Percentiles rank a stretch among this genome's conserved stretches.
Conservation (phyloP, 2,329 filamentous ascomycete genomes). For the Arthrobotrys sphaeroides region DNA sequence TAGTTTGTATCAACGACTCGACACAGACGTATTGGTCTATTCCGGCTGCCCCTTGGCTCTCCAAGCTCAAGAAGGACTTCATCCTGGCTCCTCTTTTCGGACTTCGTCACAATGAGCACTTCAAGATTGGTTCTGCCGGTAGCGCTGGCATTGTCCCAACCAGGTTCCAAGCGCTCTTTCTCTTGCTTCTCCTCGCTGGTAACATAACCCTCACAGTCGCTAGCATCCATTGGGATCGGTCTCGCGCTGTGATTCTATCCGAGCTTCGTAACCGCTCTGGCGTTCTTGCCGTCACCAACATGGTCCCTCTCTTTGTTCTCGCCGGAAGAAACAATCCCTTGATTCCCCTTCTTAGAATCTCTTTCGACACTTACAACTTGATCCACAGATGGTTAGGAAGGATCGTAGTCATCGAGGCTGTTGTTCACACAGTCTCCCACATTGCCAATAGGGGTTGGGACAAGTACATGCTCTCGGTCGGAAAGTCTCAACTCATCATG, state of each 20-base stretch:
- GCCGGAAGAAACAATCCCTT: slow-evolving; percentile 81
- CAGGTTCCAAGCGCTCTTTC: slow-evolving; percentile 77
- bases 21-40: slow-evolving; percentile 41
- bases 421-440: slow-evolving; percentile 73
- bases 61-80: slow-evolving; percentile 71
- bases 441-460: slow-evolving; percentile 62
- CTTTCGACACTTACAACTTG: slow-evolving; percentile 84
- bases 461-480: neutral
- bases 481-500: slow-evolving; percentile 29
- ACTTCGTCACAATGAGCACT: slow-evolving; percentile 79
- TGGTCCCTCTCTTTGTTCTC: slow-evolving; percentile 79
- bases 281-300: slow-evolving; percentile 76
- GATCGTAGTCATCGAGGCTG: slow-evolving; percentile 75
- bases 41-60: slow-evolving; percentile 31
- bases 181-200: slow-evolving; percentile 73
- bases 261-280: slow-evolving; percentile 75
- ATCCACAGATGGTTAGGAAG: slow-evolving; percentile 83
- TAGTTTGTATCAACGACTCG: slow-evolving; percentile 48
- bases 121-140: slow-evolving; percentile 74
- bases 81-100: slow-evolving; percentile 76
- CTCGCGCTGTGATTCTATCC: slow-evolving; percentile 63
- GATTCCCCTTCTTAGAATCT: slow-evolving; percentile 75
- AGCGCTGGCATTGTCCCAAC: slow-evolving; percentile 81
- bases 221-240: slow-evolving; percentile 69
- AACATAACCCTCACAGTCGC: slow-evolving; percentile 81